A percentile compares a stretch with the other conserved stretches of the same genome.
phyloP scores from a whole-genome alignment of 805 yeast genomes.

The Pichia manshurica region DNA sequence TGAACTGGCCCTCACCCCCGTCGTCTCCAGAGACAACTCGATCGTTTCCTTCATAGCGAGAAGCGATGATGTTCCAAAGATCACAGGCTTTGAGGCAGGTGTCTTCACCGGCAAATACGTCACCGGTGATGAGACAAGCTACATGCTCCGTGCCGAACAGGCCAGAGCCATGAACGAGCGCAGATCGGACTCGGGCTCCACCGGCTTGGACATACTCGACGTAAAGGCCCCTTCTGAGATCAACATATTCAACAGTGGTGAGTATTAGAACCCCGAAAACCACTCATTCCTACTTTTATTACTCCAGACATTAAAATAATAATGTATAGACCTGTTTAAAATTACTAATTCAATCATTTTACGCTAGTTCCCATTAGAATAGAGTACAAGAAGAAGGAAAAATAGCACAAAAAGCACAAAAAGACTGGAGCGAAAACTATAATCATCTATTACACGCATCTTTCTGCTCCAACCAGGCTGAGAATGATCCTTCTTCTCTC shows the following conservation, averaged over 20 bases:
- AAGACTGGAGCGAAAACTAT: too few species aligned
- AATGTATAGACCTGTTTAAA: too few species aligned
- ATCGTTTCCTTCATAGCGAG: slow-evolving; percentile 23
- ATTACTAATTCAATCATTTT: too few species aligned
- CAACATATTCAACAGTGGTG: slow-evolving; percentile 53
- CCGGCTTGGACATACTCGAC: slow-evolving; percentile 41
- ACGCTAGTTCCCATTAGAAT: not conserved
- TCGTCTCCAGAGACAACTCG: slow-evolving; percentile 29
- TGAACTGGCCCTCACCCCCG: slow-evolving; percentile 32
- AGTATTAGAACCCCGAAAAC: slow-evolving; percentile 33
- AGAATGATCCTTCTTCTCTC: too few species aligned
- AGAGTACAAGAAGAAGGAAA: too few species aligned
- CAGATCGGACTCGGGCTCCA: slow-evolving; percentile 17
- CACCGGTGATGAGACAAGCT: slow-evolving; percentile 87
- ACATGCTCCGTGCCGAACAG: slow-evolving; percentile 73
- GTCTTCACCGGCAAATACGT: slow-evolving; percentile 93
- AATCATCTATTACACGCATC: too few species aligned
- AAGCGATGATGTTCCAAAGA: slow-evolving; percentile 24
- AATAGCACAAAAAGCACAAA: too few species aligned
- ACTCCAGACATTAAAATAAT: too few species aligned
- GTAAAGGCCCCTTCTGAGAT: slow-evolving; percentile 74
- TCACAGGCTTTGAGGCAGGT: slow-evolving; percentile 83
- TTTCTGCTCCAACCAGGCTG: too few species aligned
- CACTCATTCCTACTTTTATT: too few species aligned
- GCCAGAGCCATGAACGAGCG: slow-evolving; percentile 69